Percentiles rank a stretch among this genome's conserved stretches.
Conservation (phyloP, 768 basidiomycete genomes). For the Arthromyces matolae region DNA sequence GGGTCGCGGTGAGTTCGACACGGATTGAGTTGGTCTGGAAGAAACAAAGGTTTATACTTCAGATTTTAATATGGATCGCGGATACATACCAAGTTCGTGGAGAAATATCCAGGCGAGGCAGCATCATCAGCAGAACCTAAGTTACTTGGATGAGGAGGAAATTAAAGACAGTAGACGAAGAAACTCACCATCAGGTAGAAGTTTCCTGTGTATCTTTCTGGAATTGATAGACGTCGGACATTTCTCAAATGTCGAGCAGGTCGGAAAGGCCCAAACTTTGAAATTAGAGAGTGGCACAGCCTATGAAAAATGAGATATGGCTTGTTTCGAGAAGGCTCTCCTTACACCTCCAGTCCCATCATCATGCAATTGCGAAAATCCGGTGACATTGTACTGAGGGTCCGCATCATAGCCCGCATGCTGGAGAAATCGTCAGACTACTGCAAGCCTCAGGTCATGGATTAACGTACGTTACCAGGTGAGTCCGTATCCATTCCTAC, state of each 20-base stretch:
- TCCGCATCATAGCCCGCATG: conserved; percentile 48
- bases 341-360: conserved; percentile 59
- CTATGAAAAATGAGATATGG: conserved; percentile 23
- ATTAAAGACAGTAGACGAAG: no score
- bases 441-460: not conserved
- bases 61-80: not conserved
- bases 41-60: not conserved
- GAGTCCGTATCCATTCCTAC: conserved; percentile 66
- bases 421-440: conserved; percentile 20
- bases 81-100: conserved; percentile 48
- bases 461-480: conserved; percentile 46
- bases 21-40: conserved; percentile 50
- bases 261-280: conserved; percentile 53
- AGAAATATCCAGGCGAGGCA: conserved; percentile 65
- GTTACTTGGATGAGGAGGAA: no score
- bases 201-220: conserved; percentile 45
- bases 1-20: conserved; percentile 57
- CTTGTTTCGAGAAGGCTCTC: no score
- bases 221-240: conserved; percentile 45
- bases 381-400: conserved; percentile 42
- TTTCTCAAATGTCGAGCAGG: conserved; percentile 49
- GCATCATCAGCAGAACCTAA: conserved; percentile 60
- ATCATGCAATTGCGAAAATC: conserved; percentile 64
- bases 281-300: conserved; percentile 56
- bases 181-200: conserved; percentile 43